Evolutionary conservation across 2,329 filamentous ascomycete genomes (phyloP).

Genomic region (Monosporascus cannonballus): DNA sequence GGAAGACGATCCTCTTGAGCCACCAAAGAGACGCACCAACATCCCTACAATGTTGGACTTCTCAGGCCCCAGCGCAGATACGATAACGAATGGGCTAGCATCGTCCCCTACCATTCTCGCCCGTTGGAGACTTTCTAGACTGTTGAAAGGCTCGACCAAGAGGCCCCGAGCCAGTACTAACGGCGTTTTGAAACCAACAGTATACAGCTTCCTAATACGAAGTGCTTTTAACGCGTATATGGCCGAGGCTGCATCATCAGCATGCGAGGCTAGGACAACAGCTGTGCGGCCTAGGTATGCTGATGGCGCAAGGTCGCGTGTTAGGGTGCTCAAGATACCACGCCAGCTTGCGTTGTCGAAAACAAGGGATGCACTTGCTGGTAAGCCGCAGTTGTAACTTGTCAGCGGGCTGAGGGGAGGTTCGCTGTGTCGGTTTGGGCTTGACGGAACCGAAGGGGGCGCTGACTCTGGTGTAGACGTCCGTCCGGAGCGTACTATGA

Average conservation of each 20-base stretch:
- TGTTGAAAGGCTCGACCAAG: conserved; percentile 73
- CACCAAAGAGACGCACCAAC: conserved; percentile 65
- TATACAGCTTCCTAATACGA: conserved; percentile 73
- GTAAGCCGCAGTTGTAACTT: conserved; percentile 25
- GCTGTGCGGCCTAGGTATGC: conserved; percentile 72
- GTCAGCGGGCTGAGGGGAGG: conserved; percentile 6
- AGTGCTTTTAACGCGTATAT: conserved; percentile 75
- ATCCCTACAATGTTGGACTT: conserved; percentile 76
- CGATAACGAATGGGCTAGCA: conserved; percentile 69
- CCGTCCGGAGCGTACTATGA: conserved; percentile 54
- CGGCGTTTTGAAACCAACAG: conserved; percentile 70
- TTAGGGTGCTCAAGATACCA: conserved; percentile 75
- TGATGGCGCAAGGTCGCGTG: conserved; percentile 73
- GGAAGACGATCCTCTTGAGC: conserved; percentile 27
- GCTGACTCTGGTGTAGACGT: conserved; percentile 37
- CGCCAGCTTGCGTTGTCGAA: conserved; percentile 84
- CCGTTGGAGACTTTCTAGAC: conserved; percentile 56
- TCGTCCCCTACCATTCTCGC: conserved; percentile 43
- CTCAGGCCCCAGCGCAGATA: conserved; percentile 71
- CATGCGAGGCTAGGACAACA: conserved; percentile 65
- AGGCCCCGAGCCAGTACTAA: conserved; percentile 57
- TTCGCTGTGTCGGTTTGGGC: conserved; percentile 34
- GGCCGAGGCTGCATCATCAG: conserved; percentile 70
- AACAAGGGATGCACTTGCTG: conserved; percentile 52
- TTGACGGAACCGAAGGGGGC: conserved; percentile 42